Base-by-base conservation (phyloP, 83 land plant species). In the Isoetes engelmannii region DNA sequence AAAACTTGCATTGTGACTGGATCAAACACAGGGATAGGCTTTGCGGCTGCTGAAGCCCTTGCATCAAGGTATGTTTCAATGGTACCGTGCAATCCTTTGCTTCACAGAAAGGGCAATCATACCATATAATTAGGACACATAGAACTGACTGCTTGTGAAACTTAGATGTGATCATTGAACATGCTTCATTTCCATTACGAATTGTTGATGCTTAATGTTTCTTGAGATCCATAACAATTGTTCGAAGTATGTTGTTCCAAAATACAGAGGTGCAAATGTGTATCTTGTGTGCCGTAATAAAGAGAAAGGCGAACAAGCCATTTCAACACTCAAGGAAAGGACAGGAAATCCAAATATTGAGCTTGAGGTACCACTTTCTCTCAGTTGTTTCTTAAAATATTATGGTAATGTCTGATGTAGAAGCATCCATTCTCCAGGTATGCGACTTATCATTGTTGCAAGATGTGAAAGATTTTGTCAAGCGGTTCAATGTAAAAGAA, bases 1-100 rank as follows among this genome's bases (percentile, higher is more conserved):
- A 93, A 90, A 60, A 88, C 84, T 51, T 90, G 96, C 75, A 58
- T 93, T 10, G 84, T 93, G 13, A 93, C 98, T 15, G 98, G 98
- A 69, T 89, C 98, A 1, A 93, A 93, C 75, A 83, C 96, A 69
- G 98, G 98, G 44, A 85, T 93, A 73, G 98, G 98, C 43, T 93
- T 74, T 83, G 96, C 87, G 13, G 69, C 92, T 56, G 98, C 98
- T n/a, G 82, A 93, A 74, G 88, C 82, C 65, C 86, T 93, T n/a
- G 98, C 98, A 44, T 77, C 92, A 45, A 87, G 92, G 98, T 93
- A 45, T 58, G 10, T 17, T 72, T 0, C 37, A 28, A 28, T 2
- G 37, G 37, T 28, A 28, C 2, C 2, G 37, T 28, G 37, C 37
- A 28, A 28, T 28, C 37, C 37, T 28, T 28, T 28, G 37, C 37